These are phyloP conservation scores for Filosporella fistucella DNA, from an alignment of 495 filamentous ascomycete species.

Conservation along the genomic window DNA sequence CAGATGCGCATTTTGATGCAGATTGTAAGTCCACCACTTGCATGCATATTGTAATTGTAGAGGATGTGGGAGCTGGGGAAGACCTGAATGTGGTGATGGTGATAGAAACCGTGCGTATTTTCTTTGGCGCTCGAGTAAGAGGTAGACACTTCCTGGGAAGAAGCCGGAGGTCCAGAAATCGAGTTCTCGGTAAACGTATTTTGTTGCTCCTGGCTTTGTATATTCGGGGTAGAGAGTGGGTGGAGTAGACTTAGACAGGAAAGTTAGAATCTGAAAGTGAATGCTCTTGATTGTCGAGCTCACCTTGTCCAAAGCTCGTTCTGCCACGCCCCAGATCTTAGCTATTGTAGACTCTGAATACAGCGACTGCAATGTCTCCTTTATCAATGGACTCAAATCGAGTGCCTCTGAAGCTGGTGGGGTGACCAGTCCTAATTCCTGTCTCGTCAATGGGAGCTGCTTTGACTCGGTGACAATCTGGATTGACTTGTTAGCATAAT, in stretches of 20 bases:
- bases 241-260: slow-evolving; percentile 9
- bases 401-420: not conserved
- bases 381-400: not conserved
- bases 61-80: slow-evolving; percentile 17
- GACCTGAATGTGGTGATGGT: slow-evolving; percentile 1
- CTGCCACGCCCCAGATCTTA: slow-evolving; percentile 32
- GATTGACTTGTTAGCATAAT: not conserved
- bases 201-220: slow-evolving; percentile 21
- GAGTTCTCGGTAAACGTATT: slow-evolving; percentile 28
- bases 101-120: slow-evolving; percentile 6
- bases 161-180: slow-evolving; percentile 37
- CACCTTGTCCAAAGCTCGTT: slow-evolving; percentile 6
- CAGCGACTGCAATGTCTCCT: slow-evolving; percentile 2
- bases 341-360: slow-evolving; percentile 27
- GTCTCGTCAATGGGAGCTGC: not conserved
- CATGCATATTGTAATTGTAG: slow-evolving; percentile 4
- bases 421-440: not conserved
- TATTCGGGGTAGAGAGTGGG: slow-evolving; percentile 29
- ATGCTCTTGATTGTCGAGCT: slow-evolving; percentile 11
- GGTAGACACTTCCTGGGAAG: slow-evolving; percentile 34
- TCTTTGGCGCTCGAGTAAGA: slow-evolving; percentile 19
- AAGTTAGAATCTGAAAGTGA: not conserved
- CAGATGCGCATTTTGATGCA: slow-evolving; percentile 30
- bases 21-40: slow-evolving; percentile 26
- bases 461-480: not conserved